Percentiles rank a stretch among this genome's conserved stretches.
phyloP scores from a whole-genome alignment of 306 rosid species.

The Prunus mira region DNA sequence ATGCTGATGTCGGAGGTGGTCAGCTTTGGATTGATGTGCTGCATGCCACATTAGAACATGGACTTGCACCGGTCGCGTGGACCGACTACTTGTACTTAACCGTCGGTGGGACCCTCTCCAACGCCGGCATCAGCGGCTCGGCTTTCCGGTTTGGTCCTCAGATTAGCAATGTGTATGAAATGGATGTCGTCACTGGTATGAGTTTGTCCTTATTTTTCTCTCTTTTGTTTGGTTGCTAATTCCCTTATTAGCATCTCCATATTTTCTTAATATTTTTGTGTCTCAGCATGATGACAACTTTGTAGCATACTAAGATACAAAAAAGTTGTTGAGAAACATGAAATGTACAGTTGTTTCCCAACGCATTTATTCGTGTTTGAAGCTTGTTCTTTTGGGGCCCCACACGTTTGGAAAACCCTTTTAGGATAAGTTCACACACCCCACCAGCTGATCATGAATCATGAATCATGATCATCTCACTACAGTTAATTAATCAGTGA shows the following conservation, averaged over 20 bases:
- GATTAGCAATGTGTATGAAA: constrained; percentile 54
- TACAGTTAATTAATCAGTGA: too few relatives aligned
- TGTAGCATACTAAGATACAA: neutral
- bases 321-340: constrained; percentile 12
- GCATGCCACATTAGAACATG: constrained; percentile 43
- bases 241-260: neutral
- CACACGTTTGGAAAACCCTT: constrained; percentile 31
- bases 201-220: neutral
- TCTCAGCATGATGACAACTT: neutral
- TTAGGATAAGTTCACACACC: constrained; percentile 34
- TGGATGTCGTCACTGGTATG: constrained; percentile 75
- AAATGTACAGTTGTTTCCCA: constrained; percentile 4
- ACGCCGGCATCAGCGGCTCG: constrained; percentile 68
- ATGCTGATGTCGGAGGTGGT: constrained; percentile 72
- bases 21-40: constrained; percentile 63
- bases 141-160: constrained; percentile 74
- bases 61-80: constrained; percentile 66
- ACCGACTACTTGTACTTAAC: constrained; percentile 68
- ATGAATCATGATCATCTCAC: neutral
- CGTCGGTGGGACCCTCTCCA: constrained; percentile 76
- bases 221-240: neutral
- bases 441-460: neutral
- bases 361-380: constrained; percentile 5
- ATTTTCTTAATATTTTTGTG: neutral
- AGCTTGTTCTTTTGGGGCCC: constrained; percentile 40